A percentile compares a stretch with the other conserved stretches of the same genome.
phyloP scores from a whole-genome alignment of 108 stramenopile genomes.

The Chaetoceros muelleri region DNA sequence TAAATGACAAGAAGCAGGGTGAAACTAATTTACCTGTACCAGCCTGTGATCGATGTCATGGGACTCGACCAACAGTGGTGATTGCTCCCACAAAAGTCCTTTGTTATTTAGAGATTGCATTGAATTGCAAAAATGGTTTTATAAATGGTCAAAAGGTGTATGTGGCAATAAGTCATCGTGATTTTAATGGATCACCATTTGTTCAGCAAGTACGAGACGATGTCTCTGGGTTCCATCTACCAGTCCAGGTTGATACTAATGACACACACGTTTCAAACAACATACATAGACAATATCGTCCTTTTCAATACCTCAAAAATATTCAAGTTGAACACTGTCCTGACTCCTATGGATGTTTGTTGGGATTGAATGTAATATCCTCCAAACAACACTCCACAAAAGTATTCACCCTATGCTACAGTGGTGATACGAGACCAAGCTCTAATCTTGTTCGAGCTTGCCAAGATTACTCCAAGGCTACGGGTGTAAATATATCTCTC shows the following conservation, averaged over 20 bases:
- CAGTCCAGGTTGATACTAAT: constrained; percentile 3
- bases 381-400: constrained; percentile 1
- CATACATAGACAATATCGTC: constrained; percentile 12
- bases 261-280: no score
- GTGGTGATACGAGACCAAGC: constrained; percentile 74
- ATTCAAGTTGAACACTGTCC: constrained; percentile 60
- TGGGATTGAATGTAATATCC: constrained; percentile 23
- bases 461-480: constrained; percentile 2
- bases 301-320: constrained; percentile 41
- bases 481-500: constrained; percentile 11
- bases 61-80: constrained; percentile 24
- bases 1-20: background rate
- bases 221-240: constrained; percentile 13
- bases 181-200: constrained; percentile 30
- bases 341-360: constrained; percentile 43
- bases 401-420: constrained; percentile 42
- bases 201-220: constrained; percentile 10
- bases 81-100: constrained; percentile 40
- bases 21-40: background rate
- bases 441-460: constrained; percentile 35
- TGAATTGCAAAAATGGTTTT: constrained; percentile 5
- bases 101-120: constrained; percentile 16
- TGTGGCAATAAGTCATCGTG: constrained; percentile 27
- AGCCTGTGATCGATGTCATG: constrained; percentile 6
- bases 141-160: constrained; percentile 2